These are phyloP conservation scores for Kwoniella heveanensis DNA, from an alignment of 768 basidiomycete species.

Conservation along the genomic window DNA sequence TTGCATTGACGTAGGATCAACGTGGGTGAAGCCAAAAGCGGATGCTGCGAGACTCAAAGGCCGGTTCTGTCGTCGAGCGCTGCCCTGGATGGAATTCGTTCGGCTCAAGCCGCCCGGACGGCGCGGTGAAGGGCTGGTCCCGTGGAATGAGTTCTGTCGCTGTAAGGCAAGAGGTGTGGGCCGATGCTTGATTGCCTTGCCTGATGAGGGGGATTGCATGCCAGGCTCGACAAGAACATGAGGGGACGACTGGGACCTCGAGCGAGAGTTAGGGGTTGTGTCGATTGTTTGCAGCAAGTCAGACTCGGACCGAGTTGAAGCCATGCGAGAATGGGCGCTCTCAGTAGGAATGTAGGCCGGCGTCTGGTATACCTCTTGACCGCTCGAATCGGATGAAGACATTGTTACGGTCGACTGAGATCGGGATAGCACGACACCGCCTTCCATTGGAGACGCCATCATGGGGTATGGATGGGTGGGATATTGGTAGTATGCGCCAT, in stretches of 20 bases:
- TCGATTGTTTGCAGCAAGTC: constrained; percentile 34
- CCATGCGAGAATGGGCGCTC: constrained; percentile 31
- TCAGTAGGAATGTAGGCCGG: constrained; percentile 21
- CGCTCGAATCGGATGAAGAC: constrained; percentile 40
- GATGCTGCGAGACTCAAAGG: constrained; percentile 51
- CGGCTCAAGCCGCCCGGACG: constrained; percentile 40
- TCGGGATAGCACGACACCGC: constrained; percentile 31
- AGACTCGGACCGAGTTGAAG: constrained; percentile 32
- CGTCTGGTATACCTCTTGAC: constrained; percentile 31
- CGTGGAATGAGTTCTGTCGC: constrained; percentile 53
- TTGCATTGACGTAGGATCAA: constrained; percentile 33
- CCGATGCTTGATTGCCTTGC: constrained; percentile 42
- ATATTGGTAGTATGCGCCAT: constrained; percentile 30
- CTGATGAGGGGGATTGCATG: constrained; percentile 41
- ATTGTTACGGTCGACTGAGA: constrained; percentile 47
- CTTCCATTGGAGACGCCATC: constrained; percentile 26
- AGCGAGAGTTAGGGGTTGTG: constrained; percentile 35
- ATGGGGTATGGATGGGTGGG: constrained; percentile 22
- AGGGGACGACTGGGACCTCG: constrained; percentile 52
- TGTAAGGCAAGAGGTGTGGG: constrained; percentile 43
- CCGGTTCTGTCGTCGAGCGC: constrained; percentile 29
- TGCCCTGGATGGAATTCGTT: constrained; percentile 44
- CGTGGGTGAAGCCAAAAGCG: constrained; percentile 53
- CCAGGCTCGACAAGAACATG: constrained; percentile 36
- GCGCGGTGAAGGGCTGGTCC: constrained; percentile 49